A percentile compares a stretch with the other conserved stretches of the same genome.
Evolutionary conservation across 345 rosid genomes (phyloP).

Genomic region (Arabidopsis arenosa): DNA sequence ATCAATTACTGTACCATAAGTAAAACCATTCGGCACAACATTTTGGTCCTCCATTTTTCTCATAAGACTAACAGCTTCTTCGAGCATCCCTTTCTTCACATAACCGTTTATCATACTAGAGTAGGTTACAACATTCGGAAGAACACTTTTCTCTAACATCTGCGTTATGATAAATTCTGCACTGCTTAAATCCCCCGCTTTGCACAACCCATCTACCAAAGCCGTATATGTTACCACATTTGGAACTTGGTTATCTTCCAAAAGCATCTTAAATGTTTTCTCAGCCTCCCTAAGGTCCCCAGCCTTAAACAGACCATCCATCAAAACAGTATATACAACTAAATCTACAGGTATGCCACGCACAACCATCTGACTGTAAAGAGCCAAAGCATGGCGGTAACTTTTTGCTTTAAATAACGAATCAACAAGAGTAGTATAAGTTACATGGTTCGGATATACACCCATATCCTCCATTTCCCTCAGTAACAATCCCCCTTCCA

Average conservation of each 20-base stretch:
- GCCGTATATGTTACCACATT: conserved; percentile 66
- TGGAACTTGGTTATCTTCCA: conserved; percentile 58
- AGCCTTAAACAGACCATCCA: conserved; percentile 82
- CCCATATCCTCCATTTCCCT: conserved; percentile 73
- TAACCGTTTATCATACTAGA: conserved; percentile 76
- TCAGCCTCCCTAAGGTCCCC: conserved; percentile 66
- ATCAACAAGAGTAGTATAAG: conserved; percentile 70
- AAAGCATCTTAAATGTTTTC: conserved; percentile 54
- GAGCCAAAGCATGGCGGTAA: conserved; percentile 62
- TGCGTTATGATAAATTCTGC: conserved; percentile 58
- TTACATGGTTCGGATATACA: conserved; percentile 69
- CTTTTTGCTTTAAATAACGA: conserved; percentile 66
- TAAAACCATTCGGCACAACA: conserved; percentile 61
- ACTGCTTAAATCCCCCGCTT: conserved; percentile 64
- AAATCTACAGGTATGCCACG: conserved; percentile 77
- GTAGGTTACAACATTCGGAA: conserved; percentile 69
- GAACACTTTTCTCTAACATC: conserved; percentile 60
- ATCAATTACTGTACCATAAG: conserved; percentile 69
- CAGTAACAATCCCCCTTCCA: conserved; percentile 65
- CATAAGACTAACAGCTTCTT: conserved; percentile 61
- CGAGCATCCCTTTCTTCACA: conserved; percentile 72
- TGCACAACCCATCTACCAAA: conserved; percentile 76
- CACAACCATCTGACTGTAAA: conserved; percentile 76
- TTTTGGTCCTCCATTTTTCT: conserved; percentile 59
- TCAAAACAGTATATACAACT: conserved; percentile 71